Percentiles rank a stretch among this genome's conserved stretches.
Conservation (phyloP, 345 rosid genomes). For the Murraya paniculata region DNA sequence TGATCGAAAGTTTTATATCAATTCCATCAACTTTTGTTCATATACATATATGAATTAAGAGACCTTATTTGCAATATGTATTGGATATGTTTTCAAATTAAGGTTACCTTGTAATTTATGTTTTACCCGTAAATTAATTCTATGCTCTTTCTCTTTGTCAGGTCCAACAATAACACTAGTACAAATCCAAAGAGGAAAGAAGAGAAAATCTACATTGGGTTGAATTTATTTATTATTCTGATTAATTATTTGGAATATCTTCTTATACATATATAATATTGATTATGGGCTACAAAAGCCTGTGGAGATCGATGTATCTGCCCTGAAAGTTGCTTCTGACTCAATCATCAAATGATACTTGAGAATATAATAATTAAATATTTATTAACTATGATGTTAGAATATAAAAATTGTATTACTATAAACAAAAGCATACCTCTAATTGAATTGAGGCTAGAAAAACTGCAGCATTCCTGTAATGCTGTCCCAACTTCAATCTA, state of each 20-base stretch:
- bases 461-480: slow-evolving; percentile 48
- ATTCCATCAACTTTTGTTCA: no score
- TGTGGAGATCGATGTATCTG: not conserved
- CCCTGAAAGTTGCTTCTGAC: slow-evolving; percentile 3
- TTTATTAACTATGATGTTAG: not conserved
- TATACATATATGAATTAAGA: no score
- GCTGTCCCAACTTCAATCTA: slow-evolving; percentile 27
- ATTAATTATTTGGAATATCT: not conserved
- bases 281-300: not conserved
- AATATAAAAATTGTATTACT: not conserved
- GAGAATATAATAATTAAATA: not conserved
- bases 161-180: no score
- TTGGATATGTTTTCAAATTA: no score
- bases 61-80: no score
- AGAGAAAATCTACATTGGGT: not conserved
- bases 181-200: no score
- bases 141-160: no score
- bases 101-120: no score
- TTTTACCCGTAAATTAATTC: no score
- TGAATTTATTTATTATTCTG: not conserved
- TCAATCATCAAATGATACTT: slow-evolving; percentile 12
- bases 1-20: no score
- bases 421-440: slow-evolving; percentile 16
- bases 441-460: slow-evolving; percentile 17
- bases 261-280: not conserved